Evolutionary conservation across 2,329 filamentous ascomycete species (phyloP).

Genomic region (Aspergillus pseudonomiae): DNA sequence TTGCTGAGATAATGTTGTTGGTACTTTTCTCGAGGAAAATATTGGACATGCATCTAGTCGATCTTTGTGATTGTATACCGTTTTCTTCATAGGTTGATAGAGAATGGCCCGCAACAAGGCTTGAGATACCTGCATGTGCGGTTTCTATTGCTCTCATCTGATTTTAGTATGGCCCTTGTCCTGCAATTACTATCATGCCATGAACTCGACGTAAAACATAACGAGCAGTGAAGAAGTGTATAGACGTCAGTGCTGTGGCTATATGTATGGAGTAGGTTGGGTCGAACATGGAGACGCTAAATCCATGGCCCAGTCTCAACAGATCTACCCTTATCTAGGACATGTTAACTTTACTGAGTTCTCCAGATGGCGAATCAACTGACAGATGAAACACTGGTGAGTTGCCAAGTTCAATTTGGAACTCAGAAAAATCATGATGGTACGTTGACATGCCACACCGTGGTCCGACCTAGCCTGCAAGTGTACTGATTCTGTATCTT

Average conservation of each 20-base stretch:
- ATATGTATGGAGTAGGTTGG: neutral
- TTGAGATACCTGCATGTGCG: neutral
- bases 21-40: neutral
- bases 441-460: neutral
- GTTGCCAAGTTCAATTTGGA: neutral
- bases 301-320: neutral
- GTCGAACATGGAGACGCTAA: neutral
- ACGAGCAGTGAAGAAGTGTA: neutral
- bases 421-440: neutral
- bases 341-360: neutral
- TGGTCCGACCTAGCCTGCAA: neutral
- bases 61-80: neutral
- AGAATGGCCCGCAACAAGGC: neutral
- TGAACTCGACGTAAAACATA: neutral
- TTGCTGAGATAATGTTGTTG: neutral
- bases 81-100: neutral
- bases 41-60: constrained; percentile 5
- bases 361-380: neutral
- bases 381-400: neutral
- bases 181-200: neutral
- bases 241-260: neutral
- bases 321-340: neutral
- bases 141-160: neutral
- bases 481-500: neutral
- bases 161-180: neutral